phyloP scores from a whole-genome alignment of 78 protist species.

The Dictyostelium discoideum region DNA sequence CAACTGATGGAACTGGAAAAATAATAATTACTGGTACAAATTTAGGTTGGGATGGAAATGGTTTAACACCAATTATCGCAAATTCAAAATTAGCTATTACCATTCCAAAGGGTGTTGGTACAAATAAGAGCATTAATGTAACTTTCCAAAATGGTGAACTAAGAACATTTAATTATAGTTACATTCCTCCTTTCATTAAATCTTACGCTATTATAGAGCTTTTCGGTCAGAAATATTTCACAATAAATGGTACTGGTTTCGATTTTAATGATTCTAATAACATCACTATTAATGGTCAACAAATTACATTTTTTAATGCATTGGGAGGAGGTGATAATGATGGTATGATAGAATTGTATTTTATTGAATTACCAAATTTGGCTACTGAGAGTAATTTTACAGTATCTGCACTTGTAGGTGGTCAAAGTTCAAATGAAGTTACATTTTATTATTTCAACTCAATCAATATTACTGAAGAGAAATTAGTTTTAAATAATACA shows the following conservation, averaged over 20 bases:
- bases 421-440: background rate
- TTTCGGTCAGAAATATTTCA: background rate
- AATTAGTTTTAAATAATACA: background rate
- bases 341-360: background rate
- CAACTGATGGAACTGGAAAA: no score
- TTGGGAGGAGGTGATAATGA: background rate
- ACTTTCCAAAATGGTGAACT: no score
- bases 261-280: background rate
- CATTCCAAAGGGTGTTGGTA: no score
- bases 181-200: no score
- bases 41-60: no score
- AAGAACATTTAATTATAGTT: no score
- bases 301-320: background rate
- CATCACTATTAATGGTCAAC: background rate
- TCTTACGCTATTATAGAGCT: no score
- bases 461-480: background rate
- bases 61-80: no score
- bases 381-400: background rate
- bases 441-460: background rate
- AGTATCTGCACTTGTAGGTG: background rate
- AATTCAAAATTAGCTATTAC: no score
- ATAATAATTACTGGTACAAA: no score
- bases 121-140: no score
- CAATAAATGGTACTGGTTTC: background rate
- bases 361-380: background rate